Conservation (phyloP, 2,329 filamentous ascomycete genomes). For the Fusarium succisae region DNA sequence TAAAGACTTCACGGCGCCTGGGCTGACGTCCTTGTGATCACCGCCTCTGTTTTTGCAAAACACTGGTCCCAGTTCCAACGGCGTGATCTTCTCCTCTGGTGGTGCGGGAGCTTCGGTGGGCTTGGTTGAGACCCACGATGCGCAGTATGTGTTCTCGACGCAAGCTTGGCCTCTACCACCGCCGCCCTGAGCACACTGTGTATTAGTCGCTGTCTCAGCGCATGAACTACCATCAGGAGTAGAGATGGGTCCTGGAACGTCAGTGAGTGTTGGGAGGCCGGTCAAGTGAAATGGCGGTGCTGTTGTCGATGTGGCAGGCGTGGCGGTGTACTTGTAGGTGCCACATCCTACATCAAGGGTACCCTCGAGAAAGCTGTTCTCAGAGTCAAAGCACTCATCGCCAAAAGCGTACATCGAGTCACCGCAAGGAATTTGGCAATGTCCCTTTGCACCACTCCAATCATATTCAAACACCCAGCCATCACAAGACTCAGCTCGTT, state of each 20-base stretch:
- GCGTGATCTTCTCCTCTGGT: neutral
- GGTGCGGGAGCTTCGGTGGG: neutral
- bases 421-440: neutral
- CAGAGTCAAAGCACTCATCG: neutral
- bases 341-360: conserved; percentile 2
- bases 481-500: neutral
- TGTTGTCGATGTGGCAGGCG: neutral
- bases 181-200: neutral
- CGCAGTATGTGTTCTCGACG: conserved; percentile 3
- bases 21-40: neutral
- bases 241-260: neutral
- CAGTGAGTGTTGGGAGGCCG: neutral
- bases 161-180: neutral
- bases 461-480: neutral
- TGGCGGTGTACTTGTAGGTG: neutral
- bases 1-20: neutral
- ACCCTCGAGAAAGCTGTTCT: neutral
- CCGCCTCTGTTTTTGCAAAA: neutral
- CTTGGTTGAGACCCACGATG: neutral
- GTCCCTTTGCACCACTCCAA: neutral
- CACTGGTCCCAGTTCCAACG: neutral
- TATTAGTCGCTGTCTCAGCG: neutral
- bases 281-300: neutral
- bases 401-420: neutral
- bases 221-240: neutral